Evolutionary conservation across 345 rosid species (phyloP).

Genomic region (Cardamine resedifolia): DNA sequence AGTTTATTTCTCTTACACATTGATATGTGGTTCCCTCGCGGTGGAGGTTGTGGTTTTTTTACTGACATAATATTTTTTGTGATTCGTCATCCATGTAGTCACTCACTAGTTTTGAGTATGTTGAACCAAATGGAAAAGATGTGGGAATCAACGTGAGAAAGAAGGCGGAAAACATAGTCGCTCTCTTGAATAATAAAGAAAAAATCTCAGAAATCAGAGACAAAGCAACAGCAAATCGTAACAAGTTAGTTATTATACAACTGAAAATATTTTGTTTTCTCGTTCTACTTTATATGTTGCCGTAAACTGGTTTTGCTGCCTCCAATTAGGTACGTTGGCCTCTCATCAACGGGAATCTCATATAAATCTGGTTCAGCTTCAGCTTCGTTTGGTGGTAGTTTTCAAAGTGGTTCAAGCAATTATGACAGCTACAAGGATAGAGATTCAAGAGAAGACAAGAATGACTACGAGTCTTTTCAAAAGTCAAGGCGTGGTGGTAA

Average conservation of each 20-base stretch:
- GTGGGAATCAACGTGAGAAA: constrained; percentile 89
- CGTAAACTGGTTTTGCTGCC: neutral
- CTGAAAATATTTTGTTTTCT: neutral
- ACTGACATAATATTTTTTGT: constrained; percentile 35
- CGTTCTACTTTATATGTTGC: neutral
- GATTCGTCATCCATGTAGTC: constrained; percentile 53
- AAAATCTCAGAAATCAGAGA: constrained; percentile 85
- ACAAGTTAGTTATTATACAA: constrained; percentile 61
- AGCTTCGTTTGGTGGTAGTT: constrained; percentile 60
- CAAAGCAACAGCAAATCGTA: constrained; percentile 89
- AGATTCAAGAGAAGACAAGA: constrained; percentile 49
- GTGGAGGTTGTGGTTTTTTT: constrained; percentile 20
- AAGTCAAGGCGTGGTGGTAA: constrained; percentile 49
- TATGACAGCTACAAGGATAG: constrained; percentile 53
- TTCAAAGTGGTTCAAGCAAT: constrained; percentile 53
- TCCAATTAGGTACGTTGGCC: constrained; percentile 73
- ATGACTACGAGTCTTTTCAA: constrained; percentile 53
- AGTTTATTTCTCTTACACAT: constrained; percentile 40
- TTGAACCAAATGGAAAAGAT: constrained; percentile 96
- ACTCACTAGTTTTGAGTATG: constrained; percentile 90
- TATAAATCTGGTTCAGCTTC: constrained; percentile 69
- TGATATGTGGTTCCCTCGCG: neutral
- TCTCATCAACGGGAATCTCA: constrained; percentile 79
- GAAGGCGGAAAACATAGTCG: constrained; percentile 79
- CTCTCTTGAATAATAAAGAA: constrained; percentile 76